Evolutionary conservation across 345 rosid species (phyloP).

Genomic region (Eucalyptus urophylla): DNA sequence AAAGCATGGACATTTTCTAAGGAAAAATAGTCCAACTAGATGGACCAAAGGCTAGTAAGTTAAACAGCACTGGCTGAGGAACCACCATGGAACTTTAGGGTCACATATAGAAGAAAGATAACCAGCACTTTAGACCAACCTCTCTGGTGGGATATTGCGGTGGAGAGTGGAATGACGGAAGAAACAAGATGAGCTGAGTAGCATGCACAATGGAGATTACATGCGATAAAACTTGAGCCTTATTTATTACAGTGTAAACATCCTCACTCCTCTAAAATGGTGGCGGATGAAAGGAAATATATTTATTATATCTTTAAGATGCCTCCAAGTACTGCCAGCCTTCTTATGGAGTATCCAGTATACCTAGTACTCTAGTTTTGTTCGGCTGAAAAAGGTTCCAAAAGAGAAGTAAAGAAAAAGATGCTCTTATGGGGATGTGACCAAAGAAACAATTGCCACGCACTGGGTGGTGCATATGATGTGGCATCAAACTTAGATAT

Average conservation of each 20-base stretch:
- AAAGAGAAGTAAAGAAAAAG: not conserved
- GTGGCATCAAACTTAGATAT: not conserved
- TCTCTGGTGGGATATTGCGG: not conserved
- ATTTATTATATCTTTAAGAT: not conserved
- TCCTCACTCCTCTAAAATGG: not conserved
- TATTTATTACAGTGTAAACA: not conserved
- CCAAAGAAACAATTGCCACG: not conserved
- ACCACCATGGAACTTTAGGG: not conserved
- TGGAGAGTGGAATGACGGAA: not conserved
- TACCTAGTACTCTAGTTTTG: not conserved
- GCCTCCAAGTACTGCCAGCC: not conserved
- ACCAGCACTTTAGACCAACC: not conserved
- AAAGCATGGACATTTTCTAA: not conserved
- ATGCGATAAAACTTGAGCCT: not conserved
- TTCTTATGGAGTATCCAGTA: not conserved
- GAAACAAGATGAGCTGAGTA: not conserved
- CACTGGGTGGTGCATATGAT: not conserved
- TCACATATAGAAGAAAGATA: not conserved
- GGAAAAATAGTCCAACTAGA: not conserved
- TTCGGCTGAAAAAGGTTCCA: not conserved
- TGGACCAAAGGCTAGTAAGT: not conserved
- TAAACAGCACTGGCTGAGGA: not conserved
- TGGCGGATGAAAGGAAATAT: not conserved
- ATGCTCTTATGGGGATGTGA: not conserved
- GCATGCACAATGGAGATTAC: not conserved